Evolutionary conservation across 2,329 filamentous ascomycete species (phyloP).

Genomic region (Aspergillus fijiensis): DNA sequence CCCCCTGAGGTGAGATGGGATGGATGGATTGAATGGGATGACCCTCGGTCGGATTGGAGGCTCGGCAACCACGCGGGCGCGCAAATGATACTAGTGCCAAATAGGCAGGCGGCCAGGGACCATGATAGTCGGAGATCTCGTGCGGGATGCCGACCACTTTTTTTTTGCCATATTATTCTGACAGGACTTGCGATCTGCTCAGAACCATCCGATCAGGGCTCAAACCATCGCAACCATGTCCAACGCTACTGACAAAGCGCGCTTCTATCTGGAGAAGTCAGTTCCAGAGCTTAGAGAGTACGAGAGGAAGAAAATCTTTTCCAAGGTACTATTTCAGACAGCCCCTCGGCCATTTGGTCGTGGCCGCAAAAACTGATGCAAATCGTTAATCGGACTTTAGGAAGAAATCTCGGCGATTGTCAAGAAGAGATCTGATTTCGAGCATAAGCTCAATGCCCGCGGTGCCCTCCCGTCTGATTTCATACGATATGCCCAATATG

Average conservation of each 20-base stretch:
- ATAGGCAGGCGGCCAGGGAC: slow-evolving; percentile 17
- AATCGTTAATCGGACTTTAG: slow-evolving; percentile 42
- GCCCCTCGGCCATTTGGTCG: not conserved
- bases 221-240: slow-evolving; percentile 60
- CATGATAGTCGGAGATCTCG: slow-evolving; percentile 21
- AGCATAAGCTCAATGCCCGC: slow-evolving; percentile 83
- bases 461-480: slow-evolving; percentile 76
- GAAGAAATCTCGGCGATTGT: slow-evolving; percentile 89
- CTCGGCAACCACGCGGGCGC: slow-evolving; percentile 19
- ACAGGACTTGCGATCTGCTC: not conserved
- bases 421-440: slow-evolving; percentile 86
- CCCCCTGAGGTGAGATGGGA: slow-evolving; percentile 31
- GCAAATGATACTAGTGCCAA: slow-evolving; percentile 18
- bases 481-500: slow-evolving; percentile 74
- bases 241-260: slow-evolving; percentile 85
- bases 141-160: slow-evolving; percentile 36
- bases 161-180: slow-evolving; percentile 18
- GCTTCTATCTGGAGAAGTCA: slow-evolving; percentile 89
- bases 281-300: slow-evolving; percentile 91
- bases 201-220: not conserved
- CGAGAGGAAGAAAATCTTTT: slow-evolving; percentile 88
- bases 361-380: slow-evolving; percentile 10
- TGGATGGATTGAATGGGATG: slow-evolving; percentile 26
- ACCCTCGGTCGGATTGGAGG: slow-evolving; percentile 12
- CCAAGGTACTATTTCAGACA: slow-evolving; percentile 55